Percentiles rank a stretch among this genome's conserved stretches.
Evolutionary conservation across 441 rosid genomes (phyloP).

Genomic region (Theobroma grandiflorum): DNA sequence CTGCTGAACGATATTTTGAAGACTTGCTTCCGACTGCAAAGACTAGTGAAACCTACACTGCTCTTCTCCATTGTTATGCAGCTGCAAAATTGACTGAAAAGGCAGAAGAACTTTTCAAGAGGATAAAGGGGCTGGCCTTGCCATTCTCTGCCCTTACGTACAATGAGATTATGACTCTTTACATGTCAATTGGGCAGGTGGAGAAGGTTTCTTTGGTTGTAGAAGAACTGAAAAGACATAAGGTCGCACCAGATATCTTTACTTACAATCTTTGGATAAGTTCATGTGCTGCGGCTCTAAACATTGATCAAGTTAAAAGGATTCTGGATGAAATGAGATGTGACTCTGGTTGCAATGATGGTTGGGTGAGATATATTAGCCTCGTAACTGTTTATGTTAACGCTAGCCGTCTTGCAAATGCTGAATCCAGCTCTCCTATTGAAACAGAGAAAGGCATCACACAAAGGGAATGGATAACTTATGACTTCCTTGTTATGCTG

Average conservation of each 20-base stretch:
- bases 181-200: slow-evolving; percentile 79
- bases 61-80: slow-evolving; percentile 90
- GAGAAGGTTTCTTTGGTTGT: slow-evolving; percentile 75
- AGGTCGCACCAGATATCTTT: slow-evolving; percentile 78
- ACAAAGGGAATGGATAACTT: slow-evolving; percentile 89
- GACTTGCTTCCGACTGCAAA: slow-evolving; percentile 57
- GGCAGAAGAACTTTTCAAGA: slow-evolving; percentile 69
- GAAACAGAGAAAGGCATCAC: slow-evolving; percentile 68
- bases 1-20: slow-evolving; percentile 90
- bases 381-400: slow-evolving; percentile 61
- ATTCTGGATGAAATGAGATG: slow-evolving; percentile 75
- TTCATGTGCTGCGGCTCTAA: slow-evolving; percentile 77
- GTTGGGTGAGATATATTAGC: slow-evolving; percentile 66
- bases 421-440: slow-evolving; percentile 53
- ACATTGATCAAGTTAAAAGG: slow-evolving; percentile 61
- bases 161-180: slow-evolving; percentile 96
- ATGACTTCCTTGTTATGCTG: slow-evolving; percentile 84
- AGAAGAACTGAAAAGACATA: slow-evolving; percentile 60
- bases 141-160: slow-evolving; percentile 66
- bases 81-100: slow-evolving; percentile 62
- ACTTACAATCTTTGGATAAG: slow-evolving; percentile 91
- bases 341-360: slow-evolving; percentile 54
- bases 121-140: slow-evolving; percentile 57
- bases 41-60: slow-evolving; percentile 83
- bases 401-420: slow-evolving; percentile 56